Evolutionary conservation across 306 rosid species (phyloP), one percentile per base, ranked within the genome.

Genomic region (Casuarina equisetifolia): DNA sequence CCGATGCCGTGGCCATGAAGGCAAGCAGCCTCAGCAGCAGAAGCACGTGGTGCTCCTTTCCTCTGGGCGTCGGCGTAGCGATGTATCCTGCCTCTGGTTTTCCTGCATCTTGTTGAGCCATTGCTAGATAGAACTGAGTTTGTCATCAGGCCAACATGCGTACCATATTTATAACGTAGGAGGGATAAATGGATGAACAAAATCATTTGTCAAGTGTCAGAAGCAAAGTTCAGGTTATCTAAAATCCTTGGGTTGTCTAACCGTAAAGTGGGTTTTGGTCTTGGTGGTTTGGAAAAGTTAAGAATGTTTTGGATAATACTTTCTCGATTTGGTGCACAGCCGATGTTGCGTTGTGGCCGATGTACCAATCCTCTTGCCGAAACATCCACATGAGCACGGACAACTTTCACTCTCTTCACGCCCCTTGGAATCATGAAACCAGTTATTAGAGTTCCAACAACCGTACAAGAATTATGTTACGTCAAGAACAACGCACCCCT

Each of bases 1-100:
- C 99, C 4, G 94, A 72, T 44, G 88, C 85, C 15, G 93, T 95
- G 69, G 94, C 97, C 3, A 87, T 52, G 69, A 90, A 81, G 42
- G 96, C 89, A 69, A 84, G 74, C 51, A 89, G 48, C 71, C 99
- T 83, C 8, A 92, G 82, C 59, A 83, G 71, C 78, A 92, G 59
- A 79, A 88, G 72, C 38, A 81, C 78, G 91, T 88, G 78, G 25
- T 83, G 78, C 5, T 79, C 83, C 70, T 76, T 75, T 3, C 4
- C 11, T 84, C 20, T 53, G 75, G 79, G 6, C 69, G 9, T 64
- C 1, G 69, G 38, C 20, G 17, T 59, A 12, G 45, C 36, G 52
- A 17, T 82, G 53, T 71, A 43, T 16, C 64, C 82, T 19, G 13
- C 81, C 77, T 72, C 83, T 38, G 72, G 44, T 79, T 91, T 88